Evolutionary conservation across 495 filamentous ascomycete species (phyloP), one percentile per base, ranked within the genome.

Genomic region (Bacidia gigantensis): DNA sequence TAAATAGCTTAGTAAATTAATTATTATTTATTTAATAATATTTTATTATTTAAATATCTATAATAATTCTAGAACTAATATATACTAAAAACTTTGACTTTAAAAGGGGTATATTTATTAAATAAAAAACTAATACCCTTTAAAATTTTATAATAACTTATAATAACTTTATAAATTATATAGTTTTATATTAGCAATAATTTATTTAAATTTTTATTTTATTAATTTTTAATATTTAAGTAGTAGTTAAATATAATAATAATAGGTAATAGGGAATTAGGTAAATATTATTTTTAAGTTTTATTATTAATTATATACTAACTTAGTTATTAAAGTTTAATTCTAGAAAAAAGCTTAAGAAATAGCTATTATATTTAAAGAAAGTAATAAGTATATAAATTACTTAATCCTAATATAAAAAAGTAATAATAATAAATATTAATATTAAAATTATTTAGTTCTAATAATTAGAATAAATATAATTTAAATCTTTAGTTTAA

Each of bases 1-100:
- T 5, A 17, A 17, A 23, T 2, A 18, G 2, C 2, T 17, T 10
- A 10, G n/a, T 10, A 10, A 39, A 10, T 39, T 10, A n/a, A 10
- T 39, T 39, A 39, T n/a, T 39, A 39, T 10, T 10, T 39, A 10
- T 80, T 80, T 78, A 72, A 80, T 78, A 78, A 70, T 80, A 77
- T 74, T 73, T 77, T 76, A 76, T 72, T 79, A 80, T 73, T 72
- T 80, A 72, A 73, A 81, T 79, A 81, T 73, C 77, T 70, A 73
- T 81, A 72, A 77, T 80, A 80, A 80, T 81, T 81, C 74, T 80
- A 80, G 72, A 79, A 75, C 75, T 80, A 80, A 80, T 79, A 80
- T 71, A 80, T 80, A 72, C 73, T 75, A 68, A 78, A 78, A 77
- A 76, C 69, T 72, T 69, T 70, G 71, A 80, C 72, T 74, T 69